These are phyloP conservation scores for Chaetomiaceae sp. DNA, from an alignment of 2,329 filamentous ascomycete genomes.

Conservation along the genomic window DNA sequence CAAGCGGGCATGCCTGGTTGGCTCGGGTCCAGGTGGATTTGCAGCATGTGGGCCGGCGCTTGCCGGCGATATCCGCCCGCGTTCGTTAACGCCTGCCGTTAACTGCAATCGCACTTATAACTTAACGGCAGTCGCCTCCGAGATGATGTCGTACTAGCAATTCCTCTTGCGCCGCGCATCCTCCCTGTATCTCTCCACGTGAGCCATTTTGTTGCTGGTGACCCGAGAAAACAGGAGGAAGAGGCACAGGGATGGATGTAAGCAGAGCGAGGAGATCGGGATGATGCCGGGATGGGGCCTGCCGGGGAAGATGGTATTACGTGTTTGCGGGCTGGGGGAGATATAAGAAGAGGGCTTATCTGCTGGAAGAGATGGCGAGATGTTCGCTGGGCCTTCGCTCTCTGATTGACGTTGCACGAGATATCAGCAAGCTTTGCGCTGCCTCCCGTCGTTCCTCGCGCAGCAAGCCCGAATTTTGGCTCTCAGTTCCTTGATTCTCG, in stretches of 20 bases:
- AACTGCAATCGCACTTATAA: conserved; percentile 22
- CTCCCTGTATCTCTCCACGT: conserved; percentile 6
- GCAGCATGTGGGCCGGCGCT: conserved; percentile 11
- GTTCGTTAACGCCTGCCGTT: conserved; percentile 16
- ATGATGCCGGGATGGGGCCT: neutral
- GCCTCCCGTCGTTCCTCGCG: no score
- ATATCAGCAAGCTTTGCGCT: no score
- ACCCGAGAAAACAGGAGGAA: neutral
- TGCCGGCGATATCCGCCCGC: conserved; percentile 17
- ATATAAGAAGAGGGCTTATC: conserved; percentile 1
- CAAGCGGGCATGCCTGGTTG: no score
- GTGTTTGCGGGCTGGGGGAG: neutral
- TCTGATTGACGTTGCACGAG: no score
- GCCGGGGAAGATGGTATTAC: neutral
- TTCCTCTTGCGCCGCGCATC: neutral
- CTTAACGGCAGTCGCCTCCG: conserved; percentile 21
- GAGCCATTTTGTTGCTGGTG: conserved; percentile 7
- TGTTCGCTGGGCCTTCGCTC: neutral
- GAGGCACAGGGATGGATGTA: conserved; percentile 8
- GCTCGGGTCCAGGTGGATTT: neutral
- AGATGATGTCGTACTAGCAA: conserved; percentile 5
- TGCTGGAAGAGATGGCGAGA: neutral
- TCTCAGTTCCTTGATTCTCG: no score
- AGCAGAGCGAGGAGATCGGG: no score
- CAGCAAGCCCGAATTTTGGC: no score